These are phyloP conservation scores for Trypethelium eluteriae DNA, from an alignment of 495 filamentous ascomycete species.

Conservation along the genomic window DNA sequence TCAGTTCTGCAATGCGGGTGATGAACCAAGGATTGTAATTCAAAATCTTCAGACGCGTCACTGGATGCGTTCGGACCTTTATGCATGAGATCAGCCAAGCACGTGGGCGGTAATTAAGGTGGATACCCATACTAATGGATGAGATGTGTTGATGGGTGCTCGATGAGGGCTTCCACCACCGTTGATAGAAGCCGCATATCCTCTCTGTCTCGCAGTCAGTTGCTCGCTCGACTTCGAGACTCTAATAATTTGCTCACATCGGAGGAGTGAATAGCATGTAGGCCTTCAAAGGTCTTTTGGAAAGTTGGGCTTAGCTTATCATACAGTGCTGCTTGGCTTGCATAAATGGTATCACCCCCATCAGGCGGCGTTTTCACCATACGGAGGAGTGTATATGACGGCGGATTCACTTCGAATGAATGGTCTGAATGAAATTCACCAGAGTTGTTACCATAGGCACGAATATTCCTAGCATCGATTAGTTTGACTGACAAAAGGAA, in stretches of 20 bases:
- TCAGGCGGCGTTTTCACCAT: conserved; percentile 19
- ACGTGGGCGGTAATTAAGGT: conserved; percentile 24
- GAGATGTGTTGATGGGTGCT: conserved; percentile 15
- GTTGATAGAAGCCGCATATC: conserved; percentile 20
- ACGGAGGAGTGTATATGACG: conserved; percentile 7
- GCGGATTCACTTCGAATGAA: conserved; percentile 7
- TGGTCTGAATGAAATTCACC: conserved; percentile 6
- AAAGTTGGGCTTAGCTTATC: conserved; percentile 23
- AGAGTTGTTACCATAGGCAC: not conserved
- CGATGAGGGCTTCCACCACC: conserved; percentile 17
- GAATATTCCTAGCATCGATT: not conserved
- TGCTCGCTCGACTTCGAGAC: not conserved
- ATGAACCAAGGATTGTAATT: conserved; percentile 29
- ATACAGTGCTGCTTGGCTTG: conserved; percentile 29
- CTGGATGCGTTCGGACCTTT: conserved; percentile 43
- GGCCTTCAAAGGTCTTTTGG: conserved; percentile 16
- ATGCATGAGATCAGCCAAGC: conserved; percentile 32
- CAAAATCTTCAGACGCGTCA: conserved; percentile 43
- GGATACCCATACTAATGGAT: conserved; percentile 20
- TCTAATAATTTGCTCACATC: conserved; percentile 7
- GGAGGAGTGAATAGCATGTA: conserved; percentile 17
- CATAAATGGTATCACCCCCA: conserved; percentile 34
- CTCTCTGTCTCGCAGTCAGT: conserved; percentile 9
- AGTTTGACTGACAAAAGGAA: not conserved
- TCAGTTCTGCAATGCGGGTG: conserved; percentile 18